Percentiles rank a stretch among this genome's conserved stretches.
These are phyloP conservation scores for Plasmodium knowlesi DNA, from an alignment of 169 alveolate species.

Conservation along the genomic window DNA sequence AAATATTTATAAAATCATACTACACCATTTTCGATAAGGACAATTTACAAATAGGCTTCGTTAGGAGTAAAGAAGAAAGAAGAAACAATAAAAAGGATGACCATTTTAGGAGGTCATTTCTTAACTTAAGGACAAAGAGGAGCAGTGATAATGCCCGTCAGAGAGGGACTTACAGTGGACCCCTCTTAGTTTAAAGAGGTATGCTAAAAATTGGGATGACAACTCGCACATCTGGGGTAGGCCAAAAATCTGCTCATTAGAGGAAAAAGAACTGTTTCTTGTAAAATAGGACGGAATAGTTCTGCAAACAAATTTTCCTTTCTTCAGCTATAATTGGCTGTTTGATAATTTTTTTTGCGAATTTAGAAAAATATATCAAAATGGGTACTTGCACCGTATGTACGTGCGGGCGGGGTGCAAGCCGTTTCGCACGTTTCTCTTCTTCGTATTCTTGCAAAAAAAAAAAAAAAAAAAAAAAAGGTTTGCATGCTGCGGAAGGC, in stretches of 20 bases:
- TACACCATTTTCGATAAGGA: constrained; percentile 86
- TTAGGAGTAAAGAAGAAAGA: constrained; percentile 71
- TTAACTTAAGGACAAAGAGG: constrained; percentile 2
- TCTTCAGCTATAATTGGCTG: not conserved
- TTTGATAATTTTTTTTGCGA: not conserved
- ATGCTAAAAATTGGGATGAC: not conserved
- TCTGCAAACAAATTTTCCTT: not conserved
- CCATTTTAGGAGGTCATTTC: constrained; percentile 3
- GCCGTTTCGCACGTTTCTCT: no score
- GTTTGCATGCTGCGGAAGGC: no score
- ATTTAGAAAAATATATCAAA: not conserved
- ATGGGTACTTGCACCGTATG: not conserved
- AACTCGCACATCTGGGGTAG: not conserved
- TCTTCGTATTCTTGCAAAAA: not conserved
- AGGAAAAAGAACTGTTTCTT: not conserved
- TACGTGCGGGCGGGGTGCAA: no score
- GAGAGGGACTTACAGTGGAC: constrained; percentile 38
- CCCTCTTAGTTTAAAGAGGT: constrained; percentile 4
- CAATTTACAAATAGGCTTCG: constrained; percentile 82
- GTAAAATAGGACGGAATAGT: not conserved
- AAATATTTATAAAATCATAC: constrained; percentile 80
- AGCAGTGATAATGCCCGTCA: not conserved
- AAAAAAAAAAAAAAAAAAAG: no score
- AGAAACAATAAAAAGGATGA: not conserved
- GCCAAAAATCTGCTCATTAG: not conserved